Evolutionary conservation across 2,329 filamentous ascomycete genomes (phyloP).

Genomic region (Cordyceps javanica): DNA sequence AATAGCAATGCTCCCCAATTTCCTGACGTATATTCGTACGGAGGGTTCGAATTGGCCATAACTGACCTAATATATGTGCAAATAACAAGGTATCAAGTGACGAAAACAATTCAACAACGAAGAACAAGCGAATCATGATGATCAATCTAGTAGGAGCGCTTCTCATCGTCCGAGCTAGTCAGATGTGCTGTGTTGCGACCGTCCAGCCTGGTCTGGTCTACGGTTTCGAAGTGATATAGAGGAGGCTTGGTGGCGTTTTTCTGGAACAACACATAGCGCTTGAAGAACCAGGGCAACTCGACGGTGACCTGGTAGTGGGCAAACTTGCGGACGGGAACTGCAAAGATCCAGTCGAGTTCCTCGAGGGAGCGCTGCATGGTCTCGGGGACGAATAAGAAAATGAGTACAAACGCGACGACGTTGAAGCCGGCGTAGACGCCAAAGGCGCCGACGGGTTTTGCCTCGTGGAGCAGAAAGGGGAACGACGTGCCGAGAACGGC

Average conservation of each 20-base stretch:
- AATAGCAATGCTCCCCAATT: no score
- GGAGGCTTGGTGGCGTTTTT: slow-evolving; percentile 36
- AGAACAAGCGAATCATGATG: neutral
- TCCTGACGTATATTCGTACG: neutral
- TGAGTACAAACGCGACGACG: slow-evolving; percentile 46
- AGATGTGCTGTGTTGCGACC: neutral
- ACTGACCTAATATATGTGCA: neutral
- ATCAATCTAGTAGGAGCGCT: neutral
- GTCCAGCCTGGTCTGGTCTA: slow-evolving; percentile 15
- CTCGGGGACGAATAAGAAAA: slow-evolving; percentile 52
- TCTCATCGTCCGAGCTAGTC: slow-evolving; percentile 3
- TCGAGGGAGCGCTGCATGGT: slow-evolving; percentile 51
- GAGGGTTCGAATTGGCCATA: neutral
- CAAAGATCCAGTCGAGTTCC: slow-evolving; percentile 55
- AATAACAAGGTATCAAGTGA: neutral
- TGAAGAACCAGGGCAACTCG: slow-evolving; percentile 55
- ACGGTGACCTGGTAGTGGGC: slow-evolving; percentile 51
- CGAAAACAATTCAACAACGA: neutral
- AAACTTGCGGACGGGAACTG: slow-evolving; percentile 51
- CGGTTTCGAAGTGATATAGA: slow-evolving; percentile 35
- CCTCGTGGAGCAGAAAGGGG: slow-evolving; percentile 45
- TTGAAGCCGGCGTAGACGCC: slow-evolving; percentile 52
- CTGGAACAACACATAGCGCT: slow-evolving; percentile 49
- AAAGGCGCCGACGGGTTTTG: slow-evolving; percentile 45
- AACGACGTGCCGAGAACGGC: slow-evolving; percentile 57